A percentile compares a stretch with the other conserved stretches of the same genome.
Evolutionary conservation across 2,329 filamentous ascomycete genomes (phyloP).

Genomic region (Ceratocystiopsis sp.): DNA sequence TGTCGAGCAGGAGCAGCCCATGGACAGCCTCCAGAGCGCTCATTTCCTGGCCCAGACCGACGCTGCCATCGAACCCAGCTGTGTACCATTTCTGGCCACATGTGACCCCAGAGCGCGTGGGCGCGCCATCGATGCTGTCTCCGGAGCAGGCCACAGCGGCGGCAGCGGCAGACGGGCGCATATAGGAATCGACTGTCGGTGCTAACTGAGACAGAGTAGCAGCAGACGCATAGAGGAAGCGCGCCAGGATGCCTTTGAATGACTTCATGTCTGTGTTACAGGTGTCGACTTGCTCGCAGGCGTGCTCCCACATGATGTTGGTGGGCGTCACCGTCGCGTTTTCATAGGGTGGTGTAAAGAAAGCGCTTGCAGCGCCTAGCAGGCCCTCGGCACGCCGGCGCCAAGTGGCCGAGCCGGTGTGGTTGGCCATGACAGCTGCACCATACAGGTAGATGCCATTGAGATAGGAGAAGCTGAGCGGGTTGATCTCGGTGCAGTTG

Average conservation of each 20-base stretch:
- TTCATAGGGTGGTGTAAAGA: conserved; percentile 30
- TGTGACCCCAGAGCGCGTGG: conserved; percentile 9
- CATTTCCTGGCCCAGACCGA: conserved; percentile 47
- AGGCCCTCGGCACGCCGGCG: conserved; percentile 31
- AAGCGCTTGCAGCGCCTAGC: conserved; percentile 30
- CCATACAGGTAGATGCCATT: conserved; percentile 50
- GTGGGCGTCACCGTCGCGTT: conserved; percentile 23
- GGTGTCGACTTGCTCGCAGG: conserved; percentile 39
- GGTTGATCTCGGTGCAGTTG: conserved; percentile 36
- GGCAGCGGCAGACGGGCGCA: conserved; percentile 34
- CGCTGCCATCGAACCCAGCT: conserved; percentile 34
- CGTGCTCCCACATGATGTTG: conserved; percentile 46
- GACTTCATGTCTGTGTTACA: conserved; percentile 50
- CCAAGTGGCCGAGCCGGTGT: conserved; percentile 38
- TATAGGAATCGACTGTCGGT: conserved; percentile 26
- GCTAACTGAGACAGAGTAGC: conserved; percentile 38
- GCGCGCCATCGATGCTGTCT: conserved; percentile 11
- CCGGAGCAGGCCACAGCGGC: conserved; percentile 41
- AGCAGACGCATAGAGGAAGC: conserved; percentile 44
- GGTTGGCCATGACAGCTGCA: conserved; percentile 45
- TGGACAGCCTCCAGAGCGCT: conserved; percentile 46
- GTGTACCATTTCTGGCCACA: conserved; percentile 50
- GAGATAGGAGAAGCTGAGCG: conserved; percentile 46
- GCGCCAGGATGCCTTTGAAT: conserved; percentile 51
- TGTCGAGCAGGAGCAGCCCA: conserved; percentile 27